Conservation (phyloP, 2,329 filamentous ascomycete genomes). For the Pestalotiopsis sp. region DNA sequence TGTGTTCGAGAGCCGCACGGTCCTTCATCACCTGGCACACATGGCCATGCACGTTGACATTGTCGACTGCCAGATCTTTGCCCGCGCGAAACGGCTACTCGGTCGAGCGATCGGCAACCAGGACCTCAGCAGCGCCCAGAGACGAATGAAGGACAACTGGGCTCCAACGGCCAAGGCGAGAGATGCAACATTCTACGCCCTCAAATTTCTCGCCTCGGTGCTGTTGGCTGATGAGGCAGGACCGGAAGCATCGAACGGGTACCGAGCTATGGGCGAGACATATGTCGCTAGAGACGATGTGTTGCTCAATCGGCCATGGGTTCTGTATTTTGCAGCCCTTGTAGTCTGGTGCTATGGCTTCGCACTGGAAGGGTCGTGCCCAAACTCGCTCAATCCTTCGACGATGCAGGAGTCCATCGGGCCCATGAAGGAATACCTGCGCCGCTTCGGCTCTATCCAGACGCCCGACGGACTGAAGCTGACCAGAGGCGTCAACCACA, state of each 20-base stretch:
- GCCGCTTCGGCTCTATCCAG: conserved; percentile 67
- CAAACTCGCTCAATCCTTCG: conserved; percentile 49
- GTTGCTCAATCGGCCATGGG: conserved; percentile 89
- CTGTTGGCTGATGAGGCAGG: conserved; percentile 60
- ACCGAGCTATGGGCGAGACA: conserved; percentile 39
- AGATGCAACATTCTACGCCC: conserved; percentile 88
- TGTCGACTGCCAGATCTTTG: conserved; percentile 96
- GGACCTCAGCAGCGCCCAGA: conserved; percentile 77
- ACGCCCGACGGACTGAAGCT: conserved; percentile 76
- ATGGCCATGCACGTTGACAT: conserved; percentile 98
- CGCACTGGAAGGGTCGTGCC: conserved; percentile 79
- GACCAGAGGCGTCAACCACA: conserved; percentile 77
- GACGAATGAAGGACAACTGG: conserved; percentile 87
- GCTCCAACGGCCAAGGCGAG: conserved; percentile 84
- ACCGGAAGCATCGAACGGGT: conserved; percentile 37
- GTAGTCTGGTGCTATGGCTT: conserved; percentile 96
- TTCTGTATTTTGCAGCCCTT: conserved; percentile 87
- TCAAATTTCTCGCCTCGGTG: conserved; percentile 86
- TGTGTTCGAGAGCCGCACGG: conserved; percentile 84
- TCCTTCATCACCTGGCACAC: conserved; percentile 89
- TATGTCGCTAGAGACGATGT: conserved; percentile 89
- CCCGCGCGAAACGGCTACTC: conserved; percentile 79
- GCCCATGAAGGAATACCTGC: conserved; percentile 80
- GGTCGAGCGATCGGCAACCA: conserved; percentile 81
- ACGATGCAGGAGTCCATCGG: conserved; percentile 66